Evolutionary conservation across 2,329 filamentous ascomycete species (phyloP), one percentile per base, ranked within the genome.

Genomic region (Dothiorella sarmentorum): DNA sequence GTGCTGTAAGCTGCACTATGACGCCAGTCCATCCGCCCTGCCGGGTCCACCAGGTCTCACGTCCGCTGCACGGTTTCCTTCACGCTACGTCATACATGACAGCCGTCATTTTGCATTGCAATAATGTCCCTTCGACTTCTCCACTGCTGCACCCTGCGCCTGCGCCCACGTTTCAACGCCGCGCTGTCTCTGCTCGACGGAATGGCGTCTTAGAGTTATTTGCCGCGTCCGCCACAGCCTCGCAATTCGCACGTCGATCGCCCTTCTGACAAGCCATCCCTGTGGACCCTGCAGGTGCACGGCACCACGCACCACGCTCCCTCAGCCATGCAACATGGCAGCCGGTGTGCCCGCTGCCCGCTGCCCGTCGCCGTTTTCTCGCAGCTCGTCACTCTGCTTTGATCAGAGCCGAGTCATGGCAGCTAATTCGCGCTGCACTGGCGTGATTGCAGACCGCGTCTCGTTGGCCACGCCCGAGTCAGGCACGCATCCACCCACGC

Each of bases 211-310:
- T 53, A 53, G 49, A 53, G 49, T 53, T 53, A 53, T 40, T 40
- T 38, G 49, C 49, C 26, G 47, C 18, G 33, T 38, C 49, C 49
- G 49, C 49, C 9, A 13, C 22, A 15, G 49, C 49, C 49, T 40
- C 35, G 49, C 49, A 53, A 38, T 38, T 53, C 49, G 45, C 49
- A 26, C 49, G 49, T 38, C 49, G 49, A 53, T 53, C 49, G 49
- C 33, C 33, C 31, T 35, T 53, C 49, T 40, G 49, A 35, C 49
- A 35, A 42, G 42, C 26, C 22, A 57, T 57, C 55, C 55, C 55
- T 57, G 42, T 47, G 55, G 55, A 45, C 55, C 55, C 55, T 57
- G 55, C 55, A 57, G 55, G 27, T 18, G 42, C 22, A 31, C 53
- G 42, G n/a, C n/a, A n/a, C n/a, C n/a, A n/a, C n/a, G n/a, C n/a